Conservation (phyloP, 2,329 filamentous ascomycete genomes). For the Neonectria neomacrospora region DNA sequence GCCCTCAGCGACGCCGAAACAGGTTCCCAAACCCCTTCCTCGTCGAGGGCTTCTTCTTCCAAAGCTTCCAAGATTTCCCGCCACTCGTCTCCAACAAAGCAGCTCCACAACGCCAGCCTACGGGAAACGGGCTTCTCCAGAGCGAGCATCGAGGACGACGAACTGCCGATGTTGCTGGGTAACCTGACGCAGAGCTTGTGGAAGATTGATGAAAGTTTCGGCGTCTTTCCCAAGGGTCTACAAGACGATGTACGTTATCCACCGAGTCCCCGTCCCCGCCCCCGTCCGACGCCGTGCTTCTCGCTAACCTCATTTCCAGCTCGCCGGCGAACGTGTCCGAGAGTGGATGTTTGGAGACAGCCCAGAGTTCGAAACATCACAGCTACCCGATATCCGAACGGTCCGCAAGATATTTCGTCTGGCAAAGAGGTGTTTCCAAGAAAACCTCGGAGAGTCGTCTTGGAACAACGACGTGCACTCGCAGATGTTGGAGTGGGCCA, state of each 20-base stretch:
- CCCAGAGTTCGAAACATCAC: constrained; percentile 1
- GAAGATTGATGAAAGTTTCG: background rate
- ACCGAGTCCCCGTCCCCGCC: no score
- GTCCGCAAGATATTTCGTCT: constrained; percentile 5
- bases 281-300: background rate
- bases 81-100: constrained; percentile 2
- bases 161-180: background rate
- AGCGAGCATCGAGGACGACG: constrained; percentile 3
- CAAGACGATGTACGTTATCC: background rate
- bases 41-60: constrained; percentile 4
- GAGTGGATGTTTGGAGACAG: constrained; percentile 6
- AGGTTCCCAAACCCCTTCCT: background rate
- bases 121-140: constrained; percentile 3
- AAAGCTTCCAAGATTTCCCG: constrained; percentile 4
- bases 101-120: background rate
- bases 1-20: background rate
- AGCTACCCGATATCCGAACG: background rate
- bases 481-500: background rate
- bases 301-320: background rate
- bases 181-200: background rate
- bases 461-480: constrained; percentile 1
- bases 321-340: constrained; percentile 2
- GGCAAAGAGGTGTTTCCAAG: constrained; percentile 5
- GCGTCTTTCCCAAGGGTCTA: background rate
- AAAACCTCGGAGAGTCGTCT: background rate